These are phyloP conservation scores for Colletotrichum viniferum DNA, from an alignment of 2,329 filamentous ascomycete genomes.

Conservation along the genomic window DNA sequence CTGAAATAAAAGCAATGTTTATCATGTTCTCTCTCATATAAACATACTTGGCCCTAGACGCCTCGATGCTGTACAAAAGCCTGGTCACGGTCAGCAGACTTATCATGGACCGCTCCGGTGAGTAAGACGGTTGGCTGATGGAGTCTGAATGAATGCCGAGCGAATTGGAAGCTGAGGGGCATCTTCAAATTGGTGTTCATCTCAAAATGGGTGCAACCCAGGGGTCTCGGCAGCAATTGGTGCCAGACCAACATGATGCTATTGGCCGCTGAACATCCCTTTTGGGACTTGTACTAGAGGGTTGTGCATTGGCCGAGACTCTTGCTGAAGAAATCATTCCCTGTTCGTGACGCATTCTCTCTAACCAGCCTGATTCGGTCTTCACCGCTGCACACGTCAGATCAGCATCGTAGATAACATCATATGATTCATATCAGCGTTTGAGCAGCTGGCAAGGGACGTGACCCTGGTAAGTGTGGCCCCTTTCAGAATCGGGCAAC, in stretches of 20 bases:
- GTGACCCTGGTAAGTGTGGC: not conserved
- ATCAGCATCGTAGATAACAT: not conserved
- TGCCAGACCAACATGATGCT: not conserved
- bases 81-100: not conserved
- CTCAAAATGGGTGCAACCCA: not conserved
- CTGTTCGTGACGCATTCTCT: not conserved
- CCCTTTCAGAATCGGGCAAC: not conserved
- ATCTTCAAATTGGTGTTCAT: not conserved
- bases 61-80: not conserved
- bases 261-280: not conserved
- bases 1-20: not conserved
- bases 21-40: not conserved
- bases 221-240: not conserved
- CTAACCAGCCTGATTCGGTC: not conserved
- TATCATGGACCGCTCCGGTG: not conserved
- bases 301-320: not conserved
- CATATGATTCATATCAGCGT: not conserved
- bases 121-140: not conserved
- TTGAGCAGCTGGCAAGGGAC: not conserved
- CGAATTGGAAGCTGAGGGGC: not conserved
- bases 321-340: not conserved
- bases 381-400: not conserved
- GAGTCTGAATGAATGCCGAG: not conserved
- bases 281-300: not conserved
- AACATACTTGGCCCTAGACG: not conserved